Evolutionary conservation across 2,329 filamentous ascomycete genomes (phyloP), one percentile per base, ranked within the genome.

Genomic region (Verticillium longisporum): DNA sequence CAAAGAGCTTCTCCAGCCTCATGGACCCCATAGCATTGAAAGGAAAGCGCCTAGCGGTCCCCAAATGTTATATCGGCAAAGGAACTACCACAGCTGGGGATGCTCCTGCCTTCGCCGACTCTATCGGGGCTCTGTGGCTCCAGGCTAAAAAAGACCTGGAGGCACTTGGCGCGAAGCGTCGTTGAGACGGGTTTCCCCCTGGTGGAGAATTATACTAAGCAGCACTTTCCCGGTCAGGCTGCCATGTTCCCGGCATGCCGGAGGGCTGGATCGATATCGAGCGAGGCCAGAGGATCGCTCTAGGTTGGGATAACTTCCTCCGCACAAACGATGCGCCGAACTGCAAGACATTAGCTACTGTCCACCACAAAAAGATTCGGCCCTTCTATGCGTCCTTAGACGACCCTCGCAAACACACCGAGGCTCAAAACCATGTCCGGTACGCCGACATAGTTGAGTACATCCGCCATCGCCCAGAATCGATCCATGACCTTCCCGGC

Each of bases 261-360:
- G 36, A 50, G 15, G 34, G 54, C 37, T 83, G 79, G 80, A 75
- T n/a, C 73, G 73, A 76, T 37, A 58, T 38, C 0, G 63, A 73
- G 5, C 65, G 66, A 1, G 67, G 81, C 13, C 78, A 82, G 62
- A 67, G 74, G 6, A 72, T 82, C 5, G 78, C 62, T 7, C 60
- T 75, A 0, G 75, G 77, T 0, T 84, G 82, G 81, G 76, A 83
- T 60, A 76, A 79, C 55, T 84, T 84, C 59, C 71, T 84, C 2
- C 63, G 65, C 2, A 62, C 69, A 1, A 81, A 81, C 62, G 69
- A 68, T 7, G 78, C 81, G 60, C 55, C 70, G 0, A 73, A 71
- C 1, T 69, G 76, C 38, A 66, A 74, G 1, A 70, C 69, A 37
- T 69, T 83, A 3, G 65, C 69, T 0, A 67, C 69, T 9, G 76